Percentiles rank a stretch among this genome's conserved stretches.
Evolutionary conservation across 139 green algal species (phyloP).

Genomic region (Prasinococcaceae sp.): DNA sequence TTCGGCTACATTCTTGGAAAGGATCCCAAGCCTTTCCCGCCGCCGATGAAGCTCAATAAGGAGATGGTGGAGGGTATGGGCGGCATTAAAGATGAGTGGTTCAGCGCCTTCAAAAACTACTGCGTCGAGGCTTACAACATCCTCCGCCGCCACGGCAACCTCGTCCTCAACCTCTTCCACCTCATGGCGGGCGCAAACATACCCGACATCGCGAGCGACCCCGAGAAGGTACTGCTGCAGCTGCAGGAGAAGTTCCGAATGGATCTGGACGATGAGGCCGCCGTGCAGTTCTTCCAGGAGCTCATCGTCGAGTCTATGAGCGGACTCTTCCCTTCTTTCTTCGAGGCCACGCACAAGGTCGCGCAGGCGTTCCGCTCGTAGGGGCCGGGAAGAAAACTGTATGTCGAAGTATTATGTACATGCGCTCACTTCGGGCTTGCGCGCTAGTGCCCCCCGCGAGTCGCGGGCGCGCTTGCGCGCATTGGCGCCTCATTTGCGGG

Average conservation of each 20-base stretch:
- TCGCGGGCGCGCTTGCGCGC: too few species aligned
- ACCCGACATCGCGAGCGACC: conserved; percentile 33
- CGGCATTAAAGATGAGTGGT: conserved; percentile 56
- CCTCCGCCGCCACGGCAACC: conserved; percentile 74
- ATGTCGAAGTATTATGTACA: too few species aligned
- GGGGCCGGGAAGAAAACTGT: not conserved
- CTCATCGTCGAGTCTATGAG: conserved; percentile 74
- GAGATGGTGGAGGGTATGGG: conserved; percentile 83
- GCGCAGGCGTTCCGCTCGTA: conserved; percentile 56
- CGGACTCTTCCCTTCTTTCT: conserved; percentile 78
- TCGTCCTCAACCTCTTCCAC: conserved; percentile 87
- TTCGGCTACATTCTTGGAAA: conserved; percentile 89
- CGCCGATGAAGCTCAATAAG: conserved; percentile 73
- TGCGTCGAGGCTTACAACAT: conserved; percentile 95
- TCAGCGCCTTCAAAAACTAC: conserved; percentile 49
- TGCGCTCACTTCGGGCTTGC: too few species aligned
- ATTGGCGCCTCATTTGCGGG: too few species aligned
- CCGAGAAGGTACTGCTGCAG: conserved; percentile 52
- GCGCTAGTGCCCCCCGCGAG: too few species aligned
- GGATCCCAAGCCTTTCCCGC: conserved; percentile 92
- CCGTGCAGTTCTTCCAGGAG: conserved; percentile 70
- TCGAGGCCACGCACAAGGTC: conserved; percentile 80
- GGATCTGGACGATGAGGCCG: conserved; percentile 76
- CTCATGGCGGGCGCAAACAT: conserved; percentile 75
- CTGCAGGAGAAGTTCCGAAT: conserved; percentile 78